These are phyloP conservation scores for Cadophora luteo-olivacea DNA, from an alignment of 2,329 filamentous ascomycete species.

Conservation along the genomic window DNA sequence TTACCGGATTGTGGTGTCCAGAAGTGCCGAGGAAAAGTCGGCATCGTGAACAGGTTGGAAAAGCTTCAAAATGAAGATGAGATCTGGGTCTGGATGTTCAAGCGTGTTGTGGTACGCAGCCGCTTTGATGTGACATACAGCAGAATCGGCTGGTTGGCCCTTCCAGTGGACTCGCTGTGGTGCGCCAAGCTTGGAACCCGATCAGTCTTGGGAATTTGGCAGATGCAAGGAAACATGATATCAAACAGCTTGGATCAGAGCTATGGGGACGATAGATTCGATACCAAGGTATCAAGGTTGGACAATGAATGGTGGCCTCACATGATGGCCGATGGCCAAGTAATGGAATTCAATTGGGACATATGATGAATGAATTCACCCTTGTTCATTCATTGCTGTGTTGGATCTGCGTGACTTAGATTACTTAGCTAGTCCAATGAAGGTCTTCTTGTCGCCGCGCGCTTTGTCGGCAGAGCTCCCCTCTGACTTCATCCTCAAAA, in stretches of 20 bases:
- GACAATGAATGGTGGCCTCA: not conserved
- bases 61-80: not conserved
- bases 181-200: not conserved
- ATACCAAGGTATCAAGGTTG: not conserved
- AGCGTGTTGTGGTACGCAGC: not conserved
- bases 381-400: not conserved
- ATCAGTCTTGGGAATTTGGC: not conserved
- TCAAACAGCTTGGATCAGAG: not conserved
- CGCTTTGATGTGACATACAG: not conserved
- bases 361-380: not conserved
- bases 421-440: slow-evolving; percentile 18
- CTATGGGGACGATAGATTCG: not conserved
- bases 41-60: not conserved
- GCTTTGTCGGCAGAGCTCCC: slow-evolving; percentile 37
- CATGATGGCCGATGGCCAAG: slow-evolving; percentile 1
- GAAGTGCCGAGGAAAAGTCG: not conserved
- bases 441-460: slow-evolving; percentile 26
- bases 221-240: not conserved
- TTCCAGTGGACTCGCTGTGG: not conserved
- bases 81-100: not conserved
- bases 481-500: slow-evolving; percentile 33
- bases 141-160: not conserved
- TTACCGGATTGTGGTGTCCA: not conserved
- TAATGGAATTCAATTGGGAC: not conserved
- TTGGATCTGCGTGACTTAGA: slow-evolving; percentile 19